Conservation (phyloP, 2,329 filamentous ascomycete species). For the Colletotrichum acutatum region DNA sequence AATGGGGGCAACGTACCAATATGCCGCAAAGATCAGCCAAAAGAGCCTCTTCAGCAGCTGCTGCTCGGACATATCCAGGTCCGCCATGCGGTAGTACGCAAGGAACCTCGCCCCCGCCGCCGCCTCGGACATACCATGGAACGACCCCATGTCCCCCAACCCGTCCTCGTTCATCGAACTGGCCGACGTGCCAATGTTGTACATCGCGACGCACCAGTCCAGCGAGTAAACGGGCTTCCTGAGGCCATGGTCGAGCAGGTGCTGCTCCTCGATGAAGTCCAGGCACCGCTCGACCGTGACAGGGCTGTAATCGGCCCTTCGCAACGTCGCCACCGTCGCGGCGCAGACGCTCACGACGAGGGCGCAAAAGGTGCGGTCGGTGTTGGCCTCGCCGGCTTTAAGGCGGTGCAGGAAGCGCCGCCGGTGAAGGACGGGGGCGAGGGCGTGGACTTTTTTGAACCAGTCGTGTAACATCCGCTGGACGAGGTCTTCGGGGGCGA, state of each 20-base stretch:
- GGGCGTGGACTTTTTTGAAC: slow-evolving; percentile 49
- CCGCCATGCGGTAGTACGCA: slow-evolving; percentile 41
- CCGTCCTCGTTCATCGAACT: slow-evolving; percentile 33
- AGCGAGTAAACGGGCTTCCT: slow-evolving; percentile 40
- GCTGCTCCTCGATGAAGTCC: slow-evolving; percentile 43
- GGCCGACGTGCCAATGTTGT: slow-evolving; percentile 45
- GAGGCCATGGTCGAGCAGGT: slow-evolving; percentile 38
- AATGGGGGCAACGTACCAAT: slow-evolving; percentile 12
- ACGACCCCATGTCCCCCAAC: slow-evolving; percentile 31
- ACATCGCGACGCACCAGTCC: slow-evolving; percentile 50
- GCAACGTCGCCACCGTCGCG: slow-evolving; percentile 46
- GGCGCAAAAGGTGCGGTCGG: slow-evolving; percentile 44
- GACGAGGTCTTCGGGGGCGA: slow-evolving; percentile 30
- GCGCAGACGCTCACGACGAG: slow-evolving; percentile 49
- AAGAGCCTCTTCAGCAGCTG: slow-evolving; percentile 47
- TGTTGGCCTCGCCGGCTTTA: slow-evolving; percentile 39
- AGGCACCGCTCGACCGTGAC: slow-evolving; percentile 44
- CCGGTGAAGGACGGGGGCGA: slow-evolving; percentile 47
- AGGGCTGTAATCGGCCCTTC: slow-evolving; percentile 39
- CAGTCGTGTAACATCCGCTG: slow-evolving; percentile 44
- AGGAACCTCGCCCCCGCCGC: slow-evolving; percentile 45
- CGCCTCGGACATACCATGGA: slow-evolving; percentile 40
- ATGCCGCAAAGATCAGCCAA: slow-evolving; percentile 46
- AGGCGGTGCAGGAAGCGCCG: slow-evolving; percentile 44
- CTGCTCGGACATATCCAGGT: slow-evolving; percentile 41